phyloP scores from a whole-genome alignment of 192 early-diverging fungal species.

The Gamsiella multidivaricata region DNA sequence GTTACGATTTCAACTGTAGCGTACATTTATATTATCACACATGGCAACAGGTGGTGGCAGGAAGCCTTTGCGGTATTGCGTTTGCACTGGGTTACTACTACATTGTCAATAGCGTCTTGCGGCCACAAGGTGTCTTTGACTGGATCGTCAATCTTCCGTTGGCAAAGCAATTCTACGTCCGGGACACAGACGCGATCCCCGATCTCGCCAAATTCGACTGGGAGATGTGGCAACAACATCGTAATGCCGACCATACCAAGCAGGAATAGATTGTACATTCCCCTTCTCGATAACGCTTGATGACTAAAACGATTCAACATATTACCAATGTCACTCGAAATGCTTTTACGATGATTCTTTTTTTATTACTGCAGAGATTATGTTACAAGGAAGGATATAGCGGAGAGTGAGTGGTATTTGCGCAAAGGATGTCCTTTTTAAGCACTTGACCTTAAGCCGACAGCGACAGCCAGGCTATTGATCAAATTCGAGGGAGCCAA shows the following conservation, averaged over 20 bases:
- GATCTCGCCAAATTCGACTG: slow-evolving; percentile 66
- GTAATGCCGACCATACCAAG: not conserved
- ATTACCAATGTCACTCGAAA: not conserved
- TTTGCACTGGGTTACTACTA: slow-evolving; percentile 71
- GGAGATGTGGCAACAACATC: slow-evolving; percentile 55
- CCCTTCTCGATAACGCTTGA: no score
- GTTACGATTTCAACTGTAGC: slow-evolving; percentile 42
- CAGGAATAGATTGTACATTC: slow-evolving; percentile 1
- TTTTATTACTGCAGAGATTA: slow-evolving; percentile 3
- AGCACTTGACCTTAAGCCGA: slow-evolving; percentile 38
- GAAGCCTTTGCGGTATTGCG: slow-evolving; percentile 62
- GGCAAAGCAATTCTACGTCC: slow-evolving; percentile 56
- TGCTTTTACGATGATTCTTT: not conserved
- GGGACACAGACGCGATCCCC: slow-evolving; percentile 57
- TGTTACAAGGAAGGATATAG: slow-evolving; percentile 21
- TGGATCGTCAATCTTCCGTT: slow-evolving; percentile 54
- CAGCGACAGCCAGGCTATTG: slow-evolving; percentile 29
- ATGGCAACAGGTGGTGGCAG: slow-evolving; percentile 74
- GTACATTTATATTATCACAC: slow-evolving; percentile 83
- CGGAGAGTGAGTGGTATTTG: not conserved
- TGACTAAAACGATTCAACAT: no score
- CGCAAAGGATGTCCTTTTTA: slow-evolving; percentile 3
- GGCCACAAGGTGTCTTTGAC: slow-evolving; percentile 54
- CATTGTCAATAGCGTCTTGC: slow-evolving; percentile 49
- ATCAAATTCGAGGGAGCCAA: slow-evolving; percentile 31